Conservation (phyloP, 2,329 filamentous ascomycete species). For the Fusarium sp. region DNA sequence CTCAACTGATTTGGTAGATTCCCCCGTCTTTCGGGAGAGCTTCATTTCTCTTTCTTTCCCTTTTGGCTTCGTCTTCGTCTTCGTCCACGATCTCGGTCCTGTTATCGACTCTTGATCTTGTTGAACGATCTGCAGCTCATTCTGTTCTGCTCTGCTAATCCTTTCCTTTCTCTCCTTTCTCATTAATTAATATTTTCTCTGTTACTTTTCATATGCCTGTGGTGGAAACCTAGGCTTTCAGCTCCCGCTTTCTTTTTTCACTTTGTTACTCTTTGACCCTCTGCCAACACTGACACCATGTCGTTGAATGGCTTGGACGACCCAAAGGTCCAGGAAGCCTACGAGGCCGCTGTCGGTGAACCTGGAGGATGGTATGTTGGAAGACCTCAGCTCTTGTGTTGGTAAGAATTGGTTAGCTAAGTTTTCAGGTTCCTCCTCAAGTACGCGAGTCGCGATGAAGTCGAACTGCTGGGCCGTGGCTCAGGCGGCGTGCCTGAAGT, state of each 20-base stretch:
- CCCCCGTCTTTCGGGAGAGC: slow-evolving; percentile 39
- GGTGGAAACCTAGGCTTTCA: slow-evolving; percentile 9
- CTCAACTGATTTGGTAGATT: slow-evolving; percentile 32
- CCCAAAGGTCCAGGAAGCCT: slow-evolving; percentile 82
- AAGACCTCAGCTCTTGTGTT: neutral
- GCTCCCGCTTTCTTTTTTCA: slow-evolving; percentile 4
- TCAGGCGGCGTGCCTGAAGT: slow-evolving; percentile 86
- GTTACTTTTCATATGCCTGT: slow-evolving; percentile 6
- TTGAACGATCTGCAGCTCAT: slow-evolving; percentile 15
- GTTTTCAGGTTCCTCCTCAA: slow-evolving; percentile 87
- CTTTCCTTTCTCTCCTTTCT: slow-evolving; percentile 29
- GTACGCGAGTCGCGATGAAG: slow-evolving; percentile 88
- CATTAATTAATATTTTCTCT: slow-evolving; percentile 12
- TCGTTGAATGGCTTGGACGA: slow-evolving; percentile 95
- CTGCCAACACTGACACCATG: slow-evolving; percentile 65
- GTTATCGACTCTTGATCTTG: slow-evolving; percentile 13
- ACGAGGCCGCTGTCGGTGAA: slow-evolving; percentile 82
- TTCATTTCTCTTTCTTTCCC: slow-evolving; percentile 29
- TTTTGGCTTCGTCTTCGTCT: slow-evolving; percentile 17
- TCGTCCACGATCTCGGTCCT: slow-evolving; percentile 4
- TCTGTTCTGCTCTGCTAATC: slow-evolving; percentile 10
- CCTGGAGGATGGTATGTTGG: slow-evolving; percentile 88
- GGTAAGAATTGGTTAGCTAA: slow-evolving; percentile 2
- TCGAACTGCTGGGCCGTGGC: slow-evolving; percentile 81
- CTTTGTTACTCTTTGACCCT: slow-evolving; percentile 23